Percentiles rank a stretch among this genome's conserved stretches.
phyloP scores from a whole-genome alignment of 495 filamentous ascomycete genomes.

The Penicillium egyptiacum region DNA sequence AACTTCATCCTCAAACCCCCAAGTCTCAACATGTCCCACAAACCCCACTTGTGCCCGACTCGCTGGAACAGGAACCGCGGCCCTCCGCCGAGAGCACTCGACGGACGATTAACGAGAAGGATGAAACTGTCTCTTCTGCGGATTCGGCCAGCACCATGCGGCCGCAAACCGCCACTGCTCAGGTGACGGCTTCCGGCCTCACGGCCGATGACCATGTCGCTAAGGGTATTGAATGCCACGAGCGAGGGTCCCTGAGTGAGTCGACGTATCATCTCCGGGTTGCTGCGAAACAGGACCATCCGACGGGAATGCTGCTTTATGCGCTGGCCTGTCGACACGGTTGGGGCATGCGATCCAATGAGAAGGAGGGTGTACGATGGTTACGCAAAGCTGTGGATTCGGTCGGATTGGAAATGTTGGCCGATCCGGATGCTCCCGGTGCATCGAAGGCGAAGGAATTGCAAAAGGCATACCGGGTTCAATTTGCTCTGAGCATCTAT shows the following conservation, averaged over 20 bases:
- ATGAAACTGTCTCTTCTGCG: constrained; percentile 58
- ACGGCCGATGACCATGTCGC: constrained; percentile 83
- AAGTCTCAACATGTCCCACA: constrained; percentile 3
- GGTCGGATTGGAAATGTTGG: constrained; percentile 77
- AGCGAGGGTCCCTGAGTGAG: constrained; percentile 79
- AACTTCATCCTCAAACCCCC: constrained; percentile 12
- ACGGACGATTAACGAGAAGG: constrained; percentile 36
- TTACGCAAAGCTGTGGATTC: constrained; percentile 83
- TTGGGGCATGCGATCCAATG: constrained; percentile 95
- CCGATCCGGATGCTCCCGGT: constrained; percentile 67
- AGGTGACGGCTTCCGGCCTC: constrained; percentile 51
- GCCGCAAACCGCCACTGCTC: constrained; percentile 49
- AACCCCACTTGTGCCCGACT: constrained; percentile 15
- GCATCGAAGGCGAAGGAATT: constrained; percentile 63
- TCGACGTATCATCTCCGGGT: constrained; percentile 94
- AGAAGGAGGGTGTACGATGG: constrained; percentile 86
- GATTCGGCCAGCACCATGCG: constrained; percentile 67
- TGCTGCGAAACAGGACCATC: constrained; percentile 79
- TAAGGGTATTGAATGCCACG: constrained; percentile 85
- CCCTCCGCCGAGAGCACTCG: constrained; percentile 49
- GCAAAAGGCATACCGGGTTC: constrained; percentile 76
- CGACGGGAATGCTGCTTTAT: constrained; percentile 93
- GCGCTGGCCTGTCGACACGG: constrained; percentile 96
- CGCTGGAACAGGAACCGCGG: constrained; percentile 42
- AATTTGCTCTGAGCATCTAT: constrained; percentile 93